A percentile compares a stretch with the other conserved stretches of the same genome.
phyloP scores from a whole-genome alignment of 106 monocot genomes.

The Amphibolis antarctica region DNA sequence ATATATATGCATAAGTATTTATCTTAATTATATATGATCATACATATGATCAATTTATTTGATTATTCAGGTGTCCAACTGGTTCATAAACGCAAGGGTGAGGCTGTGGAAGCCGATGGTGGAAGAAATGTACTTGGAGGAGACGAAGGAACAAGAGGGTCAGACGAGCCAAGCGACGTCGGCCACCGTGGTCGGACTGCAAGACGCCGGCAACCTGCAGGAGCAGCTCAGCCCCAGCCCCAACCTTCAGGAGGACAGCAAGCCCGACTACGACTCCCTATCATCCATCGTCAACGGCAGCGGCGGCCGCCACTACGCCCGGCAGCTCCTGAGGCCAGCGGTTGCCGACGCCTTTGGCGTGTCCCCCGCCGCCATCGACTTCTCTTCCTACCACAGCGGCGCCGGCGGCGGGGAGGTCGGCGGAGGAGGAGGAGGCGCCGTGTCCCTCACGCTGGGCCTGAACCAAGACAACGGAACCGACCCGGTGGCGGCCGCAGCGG shows the following conservation, averaged over 20 bases:
- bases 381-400: slow-evolving; percentile 28
- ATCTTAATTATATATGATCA: too few species aligned
- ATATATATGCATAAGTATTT: too few species aligned
- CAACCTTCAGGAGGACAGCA: slow-evolving; percentile 12
- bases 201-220: neutral
- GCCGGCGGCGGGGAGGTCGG: neutral
- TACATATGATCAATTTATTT: too few species aligned
- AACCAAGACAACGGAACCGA: slow-evolving; percentile 39
- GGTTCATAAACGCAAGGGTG: slow-evolving; percentile 30
- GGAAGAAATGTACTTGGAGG: slow-evolving; percentile 90
- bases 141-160: slow-evolving; percentile 37
- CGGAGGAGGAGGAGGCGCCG: slow-evolving; percentile 15
- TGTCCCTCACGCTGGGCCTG: slow-evolving; percentile 62
- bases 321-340: slow-evolving; percentile 1
- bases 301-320: slow-evolving; percentile 22
- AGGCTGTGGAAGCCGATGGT: slow-evolving; percentile 71
- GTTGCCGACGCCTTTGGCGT: slow-evolving; percentile 32
- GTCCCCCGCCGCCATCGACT: slow-evolving; percentile 39
- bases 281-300: slow-evolving; percentile 21
- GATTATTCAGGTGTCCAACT: slow-evolving; percentile 42
- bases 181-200: neutral
- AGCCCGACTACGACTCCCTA: slow-evolving; percentile 23
- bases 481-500: neutral
- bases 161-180: neutral
- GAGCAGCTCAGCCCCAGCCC: slow-evolving; percentile 4